Evolutionary conservation across 305 asterid species (phyloP), one percentile per base, ranked within the genome.

Genomic region (Fraxinus angustifolia): DNA sequence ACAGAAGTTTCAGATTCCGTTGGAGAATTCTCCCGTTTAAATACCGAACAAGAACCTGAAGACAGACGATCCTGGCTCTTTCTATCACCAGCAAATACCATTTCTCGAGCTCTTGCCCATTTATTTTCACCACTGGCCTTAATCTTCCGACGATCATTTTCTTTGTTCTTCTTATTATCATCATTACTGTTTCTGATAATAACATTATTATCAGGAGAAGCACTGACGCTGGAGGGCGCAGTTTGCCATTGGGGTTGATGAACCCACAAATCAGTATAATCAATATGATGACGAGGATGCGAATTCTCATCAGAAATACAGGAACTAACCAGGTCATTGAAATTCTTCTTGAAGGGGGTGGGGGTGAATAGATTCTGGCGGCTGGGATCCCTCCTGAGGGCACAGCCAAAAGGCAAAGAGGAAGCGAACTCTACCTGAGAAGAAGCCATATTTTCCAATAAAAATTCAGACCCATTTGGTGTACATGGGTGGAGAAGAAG

Each of bases 231-330:
- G 36, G 78, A 4, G 56, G 86, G 1, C 70, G 82, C 31, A 65
- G 85, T 40, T 71, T 83, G 81, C 90, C 91, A 84, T 78, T 87
- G 92, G 2, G 91, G 93, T 1, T 72, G 90, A 80, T 88, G 92
- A 71, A 89, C 94, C 96, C 96, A 90, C 50, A 91, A 77, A 73
- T 91, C 93, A 2, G 88, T 84, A 31, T 80, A 78, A 40, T 90
- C 92, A 70, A 82, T 79, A 35, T 50, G 74, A 78, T 58, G 83
- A 6, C 77, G 85, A 21, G 87, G 35, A 28, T 73, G 78, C 14
- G 65, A 65, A 75, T 70, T 82, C 34, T 82, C 83, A 78, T 76
- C 73, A 79, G 86, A 48, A 67, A 85, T 85, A 78, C 87, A 82
- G 16, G 87, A 78, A 70, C 78, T 36, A 23, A 85, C 90, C 83